Conservation (phyloP, 257 asterid species). For the Solanum chaucha region DNA sequence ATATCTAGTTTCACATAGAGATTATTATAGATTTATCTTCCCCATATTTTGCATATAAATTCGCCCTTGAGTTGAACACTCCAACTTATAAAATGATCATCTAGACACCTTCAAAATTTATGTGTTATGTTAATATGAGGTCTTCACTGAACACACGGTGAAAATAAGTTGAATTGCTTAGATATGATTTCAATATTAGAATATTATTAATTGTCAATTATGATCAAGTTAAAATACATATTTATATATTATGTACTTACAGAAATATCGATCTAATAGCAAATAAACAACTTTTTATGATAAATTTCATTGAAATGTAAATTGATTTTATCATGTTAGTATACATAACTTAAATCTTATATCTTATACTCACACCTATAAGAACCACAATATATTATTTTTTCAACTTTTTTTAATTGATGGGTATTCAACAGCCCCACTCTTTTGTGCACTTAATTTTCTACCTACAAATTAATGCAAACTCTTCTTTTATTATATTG, state of each 20-base stretch:
- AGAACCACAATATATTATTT: not conserved
- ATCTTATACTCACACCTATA: not conserved
- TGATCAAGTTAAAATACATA: not conserved
- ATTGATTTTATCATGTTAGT: not conserved
- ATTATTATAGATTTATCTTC: not conserved
- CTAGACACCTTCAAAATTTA: not conserved
- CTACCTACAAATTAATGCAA: not conserved
- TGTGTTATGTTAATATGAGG: too few relatives aligned
- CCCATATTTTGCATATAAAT: not conserved
- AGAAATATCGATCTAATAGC: not conserved
- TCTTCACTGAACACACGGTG: not conserved
- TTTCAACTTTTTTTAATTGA: not conserved
- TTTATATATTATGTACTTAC: not conserved
- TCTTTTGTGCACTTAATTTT: not conserved
- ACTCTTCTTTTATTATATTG: not conserved
- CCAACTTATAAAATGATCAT: not conserved
- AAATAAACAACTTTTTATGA: not conserved
- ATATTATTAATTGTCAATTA: not conserved
- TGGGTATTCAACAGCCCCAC: not conserved
- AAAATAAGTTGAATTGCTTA: not conserved
- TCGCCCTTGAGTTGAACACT: not conserved
- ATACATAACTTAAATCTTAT: not conserved
- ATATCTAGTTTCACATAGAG: too few relatives aligned
- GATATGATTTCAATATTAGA: accelerated
- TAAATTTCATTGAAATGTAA: not conserved